Base-by-base conservation (phyloP, 192 early-diverging fungal species). In the Coemansia sp. region DNA sequence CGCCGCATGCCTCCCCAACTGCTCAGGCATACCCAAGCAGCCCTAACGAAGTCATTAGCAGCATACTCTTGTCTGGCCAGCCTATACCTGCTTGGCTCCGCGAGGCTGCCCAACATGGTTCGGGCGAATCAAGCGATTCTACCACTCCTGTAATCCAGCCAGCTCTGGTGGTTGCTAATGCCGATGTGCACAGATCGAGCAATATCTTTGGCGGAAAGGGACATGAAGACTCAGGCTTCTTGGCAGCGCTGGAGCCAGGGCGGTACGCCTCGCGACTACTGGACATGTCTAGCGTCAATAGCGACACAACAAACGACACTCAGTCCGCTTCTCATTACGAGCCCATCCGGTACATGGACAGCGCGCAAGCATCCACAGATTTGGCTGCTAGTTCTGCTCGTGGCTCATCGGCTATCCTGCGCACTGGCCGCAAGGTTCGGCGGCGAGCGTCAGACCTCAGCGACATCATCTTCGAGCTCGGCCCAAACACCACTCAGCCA, bases 51-150 rank as follows among this genome's bases (percentile, higher is more conserved):
- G 79, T 74, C 2, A 82, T 82, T 50, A 82, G 76, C n/a, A 66
- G 69, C 63, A 82, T 82, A 14, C 65, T 82, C 38, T 64, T 75
- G 1, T 82, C 79, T 0, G 73, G 73, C 4, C 73, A 82, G 55
- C 79, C 79, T 8, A 82, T 82, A 48, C 79, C 79, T n/a, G 65
- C 70, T 2, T 82, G 79, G 79, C 57, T 82, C 23, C 69, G 79
- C 16, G 79, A 82, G 16, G 79, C 79, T 9, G 74, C 43, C 5
- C 43, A 45, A 20, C 43, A 18, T 45, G 43, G 43, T n/a, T 45
- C 43, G 18, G 43, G 43, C 43, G 43, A 45, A 18, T 18, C 18
- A 45, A 45, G 43, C 18, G 43, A 20, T 18, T 18, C 43, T 6
- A 2, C 43, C 8, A 45, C 43, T 45, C 18, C 43, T 45, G 43